Evolutionary conservation across 148 eudicot species (phyloP).

Genomic region (Chenopodium quinoa): DNA sequence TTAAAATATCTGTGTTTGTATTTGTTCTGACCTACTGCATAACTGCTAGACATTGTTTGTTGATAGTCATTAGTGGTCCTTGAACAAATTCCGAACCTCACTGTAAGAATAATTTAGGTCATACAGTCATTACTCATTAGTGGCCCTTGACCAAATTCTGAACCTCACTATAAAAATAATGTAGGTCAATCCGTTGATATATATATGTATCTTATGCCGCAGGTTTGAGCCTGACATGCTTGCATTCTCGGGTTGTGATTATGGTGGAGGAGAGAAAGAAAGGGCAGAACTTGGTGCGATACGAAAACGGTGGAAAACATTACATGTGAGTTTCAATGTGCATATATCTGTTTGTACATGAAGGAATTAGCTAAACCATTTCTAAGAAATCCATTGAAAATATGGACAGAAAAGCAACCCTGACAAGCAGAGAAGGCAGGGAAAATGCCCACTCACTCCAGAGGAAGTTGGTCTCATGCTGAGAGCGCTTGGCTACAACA

Average conservation of each 20-base stretch:
- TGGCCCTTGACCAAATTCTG: conserved; percentile 9
- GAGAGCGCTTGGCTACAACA: conserved; percentile 70
- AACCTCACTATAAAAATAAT: conserved; percentile 7
- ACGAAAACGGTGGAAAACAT: conserved; percentile 75
- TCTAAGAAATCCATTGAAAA: conserved; percentile 5
- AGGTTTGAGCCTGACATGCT: conserved; percentile 98
- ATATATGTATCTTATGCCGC: conserved; percentile 11
- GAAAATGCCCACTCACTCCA: conserved; percentile 81
- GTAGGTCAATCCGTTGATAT: neutral
- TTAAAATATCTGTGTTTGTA: neutral
- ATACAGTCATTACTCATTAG: neutral
- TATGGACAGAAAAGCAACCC: conserved; percentile 62
- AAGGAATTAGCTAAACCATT: neutral
- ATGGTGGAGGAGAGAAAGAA: conserved; percentile 88
- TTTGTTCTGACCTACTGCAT: neutral
- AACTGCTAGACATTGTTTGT: neutral
- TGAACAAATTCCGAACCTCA: conserved; percentile 1
- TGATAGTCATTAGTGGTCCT: neutral
- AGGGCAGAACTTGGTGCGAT: conserved; percentile 54
- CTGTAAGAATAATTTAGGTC: neutral
- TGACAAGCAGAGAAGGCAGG: conserved; percentile 76
- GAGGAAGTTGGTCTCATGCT: conserved; percentile 91
- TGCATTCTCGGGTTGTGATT: conserved; percentile 91
- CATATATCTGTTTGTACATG: neutral
- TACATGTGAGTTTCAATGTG: conserved; percentile 55